Evolutionary conservation across 768 basidiomycete species (phyloP), one percentile per base, ranked within the genome.

Genomic region (Boletales sp.): DNA sequence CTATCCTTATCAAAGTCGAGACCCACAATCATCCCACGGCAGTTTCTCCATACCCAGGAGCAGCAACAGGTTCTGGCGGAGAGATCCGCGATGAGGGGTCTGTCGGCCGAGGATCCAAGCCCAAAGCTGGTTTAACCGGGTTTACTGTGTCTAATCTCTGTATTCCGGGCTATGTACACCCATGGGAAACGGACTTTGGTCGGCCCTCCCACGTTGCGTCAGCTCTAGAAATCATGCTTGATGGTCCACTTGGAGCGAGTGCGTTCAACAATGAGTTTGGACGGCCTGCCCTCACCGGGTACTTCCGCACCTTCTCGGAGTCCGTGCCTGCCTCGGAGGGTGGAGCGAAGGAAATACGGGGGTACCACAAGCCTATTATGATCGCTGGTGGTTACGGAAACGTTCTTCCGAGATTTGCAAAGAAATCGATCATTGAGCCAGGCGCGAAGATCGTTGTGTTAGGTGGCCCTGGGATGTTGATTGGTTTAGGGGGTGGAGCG

Each of bases 331-430:
- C 81, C 29, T 70, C 74, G 9, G 65, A 68, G 32, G 80, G 80
- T 35, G 77, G 75, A 5, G 53, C 64, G 45, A 55, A 68, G 58
- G 88, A 92, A 65, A 72, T 93, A n/a, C 74, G 94, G 47, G 97
- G 97, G 0, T 99, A 97, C 69, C 97, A 98, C 73, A 99, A 99
- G 68, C 97, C 97, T 13, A 97, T 99, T 74, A 99, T 99, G 97
- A 88, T 99, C 56, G 95, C 97, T 8, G 97, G 97, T 17, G 97
- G 97, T 21, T 83, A 94, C 55, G 97, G 97, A 5, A 97, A 89
- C 61, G 94, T 98, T 36, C 84, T 91, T 14, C 85, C 87, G 5
- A 72, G 79, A 54, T 94, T 90, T 59, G 84, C 94, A 30, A 78
- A 72, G 62, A 99, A 99, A 72, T 74, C 78, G 3, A 69, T 71